Base-by-base conservation (phyloP, 2,329 filamentous ascomycete genomes). In the Westerdykella sp. region DNA sequence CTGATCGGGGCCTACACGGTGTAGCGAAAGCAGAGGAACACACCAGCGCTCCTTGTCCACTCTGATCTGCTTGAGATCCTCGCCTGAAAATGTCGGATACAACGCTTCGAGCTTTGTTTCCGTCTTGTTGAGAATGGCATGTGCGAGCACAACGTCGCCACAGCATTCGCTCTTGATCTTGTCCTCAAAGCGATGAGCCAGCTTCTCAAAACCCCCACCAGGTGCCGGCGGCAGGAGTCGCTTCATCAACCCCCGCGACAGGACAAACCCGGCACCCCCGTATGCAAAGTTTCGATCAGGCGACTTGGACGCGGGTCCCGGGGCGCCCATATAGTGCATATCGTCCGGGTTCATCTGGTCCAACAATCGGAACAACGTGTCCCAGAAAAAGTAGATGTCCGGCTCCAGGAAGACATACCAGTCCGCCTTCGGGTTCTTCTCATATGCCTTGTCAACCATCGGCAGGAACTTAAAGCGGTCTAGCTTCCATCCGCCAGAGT, bases 391-490 rank as follows among this genome's bases (percentile, higher is more conserved):
- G 51, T 64, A 66, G 37, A 64, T 59, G 46, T 68, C 66, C 13
- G 62, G 59, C 47, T 68, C 65, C 37, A 68, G 53, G 49, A 68
- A 67, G 46, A 68, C 57, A 41, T 62, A 68, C 65, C 64, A 68
- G 45, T 66, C 61, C 34, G 59, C 62, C 38, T 57, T 56, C 18
- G 63, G 64, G 39, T 58, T 59, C 38, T 66, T 40, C 12, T 55
- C 53, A 45, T 73, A 68, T 0, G 75, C 72, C 58, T 76, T 74
- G 46, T 76, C 72, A 3, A 76, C 72, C 67, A 78, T 73, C 31
- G 76, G 76, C 41, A 79, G 65, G 57, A 78, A 79, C 60, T 79
- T 79, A 73, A 75, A 79, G 52, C 77, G 77, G 55, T 79, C 76
- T 22, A 79, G 63, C 48, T 70, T 73, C 74, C 76, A 79, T 30